Evolutionary conservation across 352 stramenopile genomes (phyloP).

Genomic region (Pythium scleroteichum): DNA sequence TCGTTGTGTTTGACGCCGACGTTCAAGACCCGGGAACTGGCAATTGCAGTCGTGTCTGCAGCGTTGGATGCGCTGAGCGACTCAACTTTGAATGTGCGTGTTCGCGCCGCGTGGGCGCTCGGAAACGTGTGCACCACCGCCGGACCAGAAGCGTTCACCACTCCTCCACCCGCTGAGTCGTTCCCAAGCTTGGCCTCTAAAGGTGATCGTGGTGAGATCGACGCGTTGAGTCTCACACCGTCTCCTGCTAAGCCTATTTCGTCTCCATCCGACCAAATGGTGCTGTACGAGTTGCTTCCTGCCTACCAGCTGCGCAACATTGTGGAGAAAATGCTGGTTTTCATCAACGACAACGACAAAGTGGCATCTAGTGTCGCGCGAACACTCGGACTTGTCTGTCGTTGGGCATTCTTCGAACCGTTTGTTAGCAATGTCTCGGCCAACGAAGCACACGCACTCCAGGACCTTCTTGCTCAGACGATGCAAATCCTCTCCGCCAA

Average conservation of each 20-base stretch:
- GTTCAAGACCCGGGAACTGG: conserved; percentile 79
- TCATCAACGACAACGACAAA: conserved; percentile 88
- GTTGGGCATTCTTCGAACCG: conserved; percentile 75
- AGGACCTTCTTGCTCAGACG: conserved; percentile 63
- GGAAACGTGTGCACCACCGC: conserved; percentile 84
- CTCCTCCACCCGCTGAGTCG: neutral
- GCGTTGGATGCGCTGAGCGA: conserved; percentile 70
- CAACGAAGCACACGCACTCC: conserved; percentile 36
- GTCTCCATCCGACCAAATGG: neutral
- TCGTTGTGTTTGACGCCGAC: conserved; percentile 69
- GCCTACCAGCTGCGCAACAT: conserved; percentile 61
- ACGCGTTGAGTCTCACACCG: neutral
- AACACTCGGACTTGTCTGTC: conserved; percentile 76
- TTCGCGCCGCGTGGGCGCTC: conserved; percentile 80
- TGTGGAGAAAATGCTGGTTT: conserved; percentile 84
- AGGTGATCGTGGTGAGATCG: neutral
- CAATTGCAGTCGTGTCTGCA: conserved; percentile 55
- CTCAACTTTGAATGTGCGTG: conserved; percentile 83
- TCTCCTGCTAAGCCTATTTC: no score
- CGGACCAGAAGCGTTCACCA: conserved; percentile 50
- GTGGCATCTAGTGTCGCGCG: conserved; percentile 82
- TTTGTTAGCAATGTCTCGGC: conserved; percentile 42
- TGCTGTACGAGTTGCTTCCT: conserved; percentile 72
- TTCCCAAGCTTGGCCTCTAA: no score
- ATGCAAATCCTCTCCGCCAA: conserved; percentile 75